Percentiles rank a stretch among this genome's conserved stretches.
These are phyloP conservation scores for Aureobasidium sp. DNA, from an alignment of 2,329 filamentous ascomycete genomes.

Conservation along the genomic window DNA sequence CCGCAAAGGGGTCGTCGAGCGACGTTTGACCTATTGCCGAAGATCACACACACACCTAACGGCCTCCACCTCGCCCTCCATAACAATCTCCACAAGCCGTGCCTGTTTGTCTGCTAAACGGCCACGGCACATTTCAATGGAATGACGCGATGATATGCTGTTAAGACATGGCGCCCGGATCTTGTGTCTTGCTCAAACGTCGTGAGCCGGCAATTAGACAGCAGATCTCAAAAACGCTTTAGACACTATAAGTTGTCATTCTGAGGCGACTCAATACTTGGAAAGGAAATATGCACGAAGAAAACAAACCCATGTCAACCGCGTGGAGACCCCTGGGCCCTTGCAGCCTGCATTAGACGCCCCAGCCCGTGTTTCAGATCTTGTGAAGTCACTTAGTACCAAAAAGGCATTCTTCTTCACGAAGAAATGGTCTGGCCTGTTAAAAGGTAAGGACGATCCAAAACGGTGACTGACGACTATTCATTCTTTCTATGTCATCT, in stretches of 20 bases:
- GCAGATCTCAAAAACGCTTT: not conserved
- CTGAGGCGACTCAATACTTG: not conserved
- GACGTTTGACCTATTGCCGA: conserved; percentile 10
- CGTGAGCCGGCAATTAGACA: not conserved
- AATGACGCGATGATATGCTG: not conserved
- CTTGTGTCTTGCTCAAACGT: not conserved
- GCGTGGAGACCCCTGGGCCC: not conserved
- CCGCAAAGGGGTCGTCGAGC: not conserved
- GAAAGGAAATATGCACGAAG: not conserved
- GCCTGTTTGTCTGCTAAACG: not conserved
- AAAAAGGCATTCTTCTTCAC: not conserved
- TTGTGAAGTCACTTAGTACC: not conserved
- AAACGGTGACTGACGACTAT: not conserved
- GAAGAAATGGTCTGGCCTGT: not conserved
- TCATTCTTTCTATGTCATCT: not conserved
- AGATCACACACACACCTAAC: conserved; percentile 8
- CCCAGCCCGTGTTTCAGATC: conserved; percentile 7
- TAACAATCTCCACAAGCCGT: not conserved
- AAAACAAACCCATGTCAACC: not conserved
- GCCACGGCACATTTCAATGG: not conserved
- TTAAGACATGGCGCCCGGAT: not conserved
- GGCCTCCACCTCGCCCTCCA: conserved; percentile 3
- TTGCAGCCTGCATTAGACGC: conserved; percentile 11
- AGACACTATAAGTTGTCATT: not conserved
- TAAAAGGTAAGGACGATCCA: not conserved